A percentile compares a stretch with the other conserved stretches of the same genome.
These are phyloP conservation scores for Boletus subparvulus DNA, from an alignment of 768 basidiomycete genomes.

Conservation along the genomic window DNA sequence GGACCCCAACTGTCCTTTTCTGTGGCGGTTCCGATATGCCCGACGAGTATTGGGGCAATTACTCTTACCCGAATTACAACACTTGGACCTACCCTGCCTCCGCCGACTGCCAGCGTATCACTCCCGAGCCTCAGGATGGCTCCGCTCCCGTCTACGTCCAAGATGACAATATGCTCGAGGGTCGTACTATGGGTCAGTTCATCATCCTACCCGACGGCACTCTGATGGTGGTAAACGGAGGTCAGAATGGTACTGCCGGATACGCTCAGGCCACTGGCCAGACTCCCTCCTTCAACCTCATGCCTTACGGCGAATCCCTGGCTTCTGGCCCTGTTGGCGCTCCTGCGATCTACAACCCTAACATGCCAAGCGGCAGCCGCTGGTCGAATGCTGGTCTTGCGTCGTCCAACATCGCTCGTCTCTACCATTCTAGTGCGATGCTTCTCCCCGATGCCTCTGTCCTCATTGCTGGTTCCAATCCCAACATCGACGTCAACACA, in stretches of 20 bases:
- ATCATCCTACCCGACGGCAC: conserved; percentile 79
- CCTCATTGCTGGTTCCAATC: conserved; percentile 89
- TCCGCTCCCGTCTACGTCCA: conserved; percentile 58
- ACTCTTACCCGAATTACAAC: conserved; percentile 67
- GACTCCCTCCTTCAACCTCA: conserved; percentile 42
- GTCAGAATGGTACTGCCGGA: conserved; percentile 82
- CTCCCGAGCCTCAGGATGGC: conserved; percentile 78
- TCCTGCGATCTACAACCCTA: conserved; percentile 83
- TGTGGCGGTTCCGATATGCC: conserved; percentile 88
- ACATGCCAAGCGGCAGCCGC: conserved; percentile 63
- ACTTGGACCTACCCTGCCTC: conserved; percentile 75
- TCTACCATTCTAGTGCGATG: conserved; percentile 92
- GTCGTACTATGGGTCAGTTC: conserved; percentile 92
- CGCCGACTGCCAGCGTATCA: conserved; percentile 75
- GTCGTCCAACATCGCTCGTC: conserved; percentile 67
- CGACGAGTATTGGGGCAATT: conserved; percentile 75
- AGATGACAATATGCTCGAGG: conserved; percentile 75
- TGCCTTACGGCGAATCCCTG: conserved; percentile 73
- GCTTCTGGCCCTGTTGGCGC: conserved; percentile 76
- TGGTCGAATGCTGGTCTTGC: conserved; percentile 71
- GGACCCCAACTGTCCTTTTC: conserved; percentile 80
- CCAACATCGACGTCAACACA: conserved; percentile 81
- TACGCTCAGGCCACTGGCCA: conserved; percentile 61
- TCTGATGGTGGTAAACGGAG: conserved; percentile 80
- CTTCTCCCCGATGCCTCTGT: conserved; percentile 86